Percentiles rank a stretch among this genome's conserved stretches.
phyloP scores from a whole-genome alignment of 768 basidiomycete species.

The Xerocomellus intermedius region DNA sequence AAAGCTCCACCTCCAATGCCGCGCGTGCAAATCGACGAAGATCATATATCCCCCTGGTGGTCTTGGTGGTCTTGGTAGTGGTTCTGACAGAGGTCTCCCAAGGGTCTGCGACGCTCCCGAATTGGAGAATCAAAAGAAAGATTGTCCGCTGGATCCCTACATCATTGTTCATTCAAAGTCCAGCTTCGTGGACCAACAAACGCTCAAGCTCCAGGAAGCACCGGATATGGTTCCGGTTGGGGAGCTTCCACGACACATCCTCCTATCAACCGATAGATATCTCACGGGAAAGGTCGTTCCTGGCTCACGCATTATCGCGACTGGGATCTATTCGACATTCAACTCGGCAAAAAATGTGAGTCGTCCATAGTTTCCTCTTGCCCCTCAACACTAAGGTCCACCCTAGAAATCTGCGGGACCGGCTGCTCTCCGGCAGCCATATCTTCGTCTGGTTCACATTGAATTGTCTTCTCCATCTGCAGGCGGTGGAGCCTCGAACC shows the following conservation, averaged over 20 bases:
- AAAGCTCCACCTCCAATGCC: conserved; percentile 89
- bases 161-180: conserved; percentile 94
- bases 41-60: conserved; percentile 74
- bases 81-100: conserved; percentile 82
- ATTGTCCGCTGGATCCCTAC: conserved; percentile 95
- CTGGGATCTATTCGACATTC: conserved; percentile 97
- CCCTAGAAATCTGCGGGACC: conserved; percentile 74
- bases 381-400: neutral
- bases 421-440: conserved; percentile 89
- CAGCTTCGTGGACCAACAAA: conserved; percentile 93
- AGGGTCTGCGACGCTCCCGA: conserved; percentile 82
- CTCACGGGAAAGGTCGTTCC: conserved; percentile 93
- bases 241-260: conserved; percentile 94
- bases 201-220: conserved; percentile 95
- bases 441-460: conserved; percentile 89
- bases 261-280: conserved; percentile 87
- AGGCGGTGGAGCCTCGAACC: conserved; percentile 71
- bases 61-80: conserved; percentile 83
- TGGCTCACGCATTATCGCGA: conserved; percentile 91
- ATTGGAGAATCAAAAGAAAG: conserved; percentile 82
- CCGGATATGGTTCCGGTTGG: conserved; percentile 99
- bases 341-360: conserved; percentile 81
- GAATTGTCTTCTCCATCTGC: conserved; percentile 82
- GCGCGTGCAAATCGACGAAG: conserved; percentile 80
- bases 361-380: conserved; percentile 4